These are phyloP conservation scores for Manihot esculenta DNA, from an alignment of 441 rosid species.

Conservation along the genomic window DNA sequence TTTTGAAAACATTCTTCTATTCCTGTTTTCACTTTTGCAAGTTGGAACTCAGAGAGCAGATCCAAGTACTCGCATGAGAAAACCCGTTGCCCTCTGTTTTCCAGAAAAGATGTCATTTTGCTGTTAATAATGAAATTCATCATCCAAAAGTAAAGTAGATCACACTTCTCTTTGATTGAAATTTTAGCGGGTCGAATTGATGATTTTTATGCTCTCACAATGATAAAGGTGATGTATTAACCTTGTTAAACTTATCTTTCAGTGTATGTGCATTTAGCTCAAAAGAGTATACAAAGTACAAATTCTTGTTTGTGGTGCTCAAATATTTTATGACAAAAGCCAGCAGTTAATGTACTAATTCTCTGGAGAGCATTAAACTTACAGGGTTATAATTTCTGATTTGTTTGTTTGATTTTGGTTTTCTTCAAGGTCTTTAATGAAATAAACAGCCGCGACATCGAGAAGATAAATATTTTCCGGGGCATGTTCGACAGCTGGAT, in stretches of 20 bases:
- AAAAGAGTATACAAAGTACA: not conserved
- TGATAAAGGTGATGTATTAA: not conserved
- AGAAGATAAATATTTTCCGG: constrained; percentile 75
- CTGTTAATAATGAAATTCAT: not conserved
- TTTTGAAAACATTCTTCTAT: not conserved
- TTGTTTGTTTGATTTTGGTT: not conserved
- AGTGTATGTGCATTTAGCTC: not conserved
- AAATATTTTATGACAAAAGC: not conserved
- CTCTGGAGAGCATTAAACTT: too few species aligned
- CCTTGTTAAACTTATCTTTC: too few species aligned
- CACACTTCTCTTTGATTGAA: too few species aligned
- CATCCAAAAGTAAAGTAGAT: not conserved
- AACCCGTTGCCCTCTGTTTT: not conserved
- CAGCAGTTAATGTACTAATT: too few species aligned
- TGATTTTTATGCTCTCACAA: not conserved
- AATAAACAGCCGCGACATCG: constrained; percentile 86
- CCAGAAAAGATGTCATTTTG: too few species aligned
- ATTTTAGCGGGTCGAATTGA: not conserved
- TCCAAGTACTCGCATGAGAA: not conserved
- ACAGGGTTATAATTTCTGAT: not conserved
- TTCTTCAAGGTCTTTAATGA: constrained; percentile 74
- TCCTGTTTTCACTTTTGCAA: not conserved
- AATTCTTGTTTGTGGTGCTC: not conserved
- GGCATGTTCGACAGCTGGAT: constrained; percentile 83
- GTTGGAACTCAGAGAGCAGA: not conserved